Conservation (phyloP, 2,329 filamentous ascomycete species). For the Calonectria fujianensis region DNA sequence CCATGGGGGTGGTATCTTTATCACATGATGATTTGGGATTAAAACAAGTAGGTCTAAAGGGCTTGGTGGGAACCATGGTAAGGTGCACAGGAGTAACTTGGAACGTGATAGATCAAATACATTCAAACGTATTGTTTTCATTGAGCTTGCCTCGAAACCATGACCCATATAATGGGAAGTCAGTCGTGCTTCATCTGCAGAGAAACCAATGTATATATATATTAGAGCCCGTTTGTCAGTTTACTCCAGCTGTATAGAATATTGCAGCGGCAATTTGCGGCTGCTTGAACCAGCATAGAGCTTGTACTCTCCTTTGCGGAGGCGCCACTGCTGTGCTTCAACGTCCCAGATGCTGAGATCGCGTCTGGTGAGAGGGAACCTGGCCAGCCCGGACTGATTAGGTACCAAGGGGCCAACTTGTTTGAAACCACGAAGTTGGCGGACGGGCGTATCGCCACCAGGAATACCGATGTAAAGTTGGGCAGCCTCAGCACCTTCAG, state of each 20-base stretch:
- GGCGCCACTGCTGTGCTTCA: slow-evolving; percentile 6
- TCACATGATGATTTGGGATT: neutral
- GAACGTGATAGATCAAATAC: neutral
- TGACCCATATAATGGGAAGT: neutral
- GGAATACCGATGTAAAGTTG: slow-evolving; percentile 90
- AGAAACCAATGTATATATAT: neutral
- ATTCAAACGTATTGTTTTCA: neutral
- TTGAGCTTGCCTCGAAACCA: neutral
- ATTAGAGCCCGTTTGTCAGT: too few species aligned
- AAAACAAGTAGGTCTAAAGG: neutral
- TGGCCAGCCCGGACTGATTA: neutral
- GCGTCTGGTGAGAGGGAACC: slow-evolving; percentile 4
- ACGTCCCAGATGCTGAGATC: slow-evolving; percentile 10
- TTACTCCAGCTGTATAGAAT: neutral
- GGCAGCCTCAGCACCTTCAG: slow-evolving; percentile 81
- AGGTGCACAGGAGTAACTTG: neutral
- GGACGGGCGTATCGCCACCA: slow-evolving; percentile 80
- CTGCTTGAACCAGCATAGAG: slow-evolving; percentile 12
- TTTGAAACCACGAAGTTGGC: slow-evolving; percentile 87
- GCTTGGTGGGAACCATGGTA: neutral
- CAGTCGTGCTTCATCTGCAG: neutral
- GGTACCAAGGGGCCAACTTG: slow-evolving; percentile 52
- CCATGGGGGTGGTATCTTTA: neutral
- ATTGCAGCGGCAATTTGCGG: neutral
- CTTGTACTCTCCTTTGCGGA: slow-evolving; percentile 17